A percentile compares a stretch with the other conserved stretches of the same genome.
phyloP scores from a whole-genome alignment of 2,329 filamentous ascomycete species.

The Diaporthe citriasiana region DNA sequence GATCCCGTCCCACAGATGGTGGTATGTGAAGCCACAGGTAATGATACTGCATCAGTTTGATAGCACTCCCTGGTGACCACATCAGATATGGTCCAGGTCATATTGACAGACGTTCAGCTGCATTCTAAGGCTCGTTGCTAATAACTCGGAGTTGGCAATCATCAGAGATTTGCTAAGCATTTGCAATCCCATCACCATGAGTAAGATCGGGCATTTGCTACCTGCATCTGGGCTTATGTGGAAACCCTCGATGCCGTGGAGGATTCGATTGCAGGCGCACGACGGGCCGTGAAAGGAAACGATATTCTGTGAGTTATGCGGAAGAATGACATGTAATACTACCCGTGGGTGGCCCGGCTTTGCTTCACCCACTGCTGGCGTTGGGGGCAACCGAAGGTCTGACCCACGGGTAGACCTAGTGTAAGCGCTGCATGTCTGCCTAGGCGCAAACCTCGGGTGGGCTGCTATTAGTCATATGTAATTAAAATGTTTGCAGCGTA shows the following conservation, averaged over 20 bases:
- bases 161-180: neutral
- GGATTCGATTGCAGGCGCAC: neutral
- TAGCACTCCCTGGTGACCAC: neutral
- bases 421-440: neutral
- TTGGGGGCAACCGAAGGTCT: too few relatives aligned
- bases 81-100: neutral
- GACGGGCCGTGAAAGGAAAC: neutral
- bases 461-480: slow-evolving; percentile 16
- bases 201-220: neutral
- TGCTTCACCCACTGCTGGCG: too few relatives aligned
- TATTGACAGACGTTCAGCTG: neutral
- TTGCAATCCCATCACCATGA: neutral
- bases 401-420: too few relatives aligned
- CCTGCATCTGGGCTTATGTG: neutral
- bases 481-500: slow-evolving; percentile 28
- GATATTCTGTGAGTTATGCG: neutral
- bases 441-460: neutral
- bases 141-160: neutral
- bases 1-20: too few relatives aligned
- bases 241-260: neutral
- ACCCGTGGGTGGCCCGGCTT: too few relatives aligned
- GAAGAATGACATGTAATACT: neutral
- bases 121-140: neutral
- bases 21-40: neutral
- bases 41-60: neutral